phyloP scores from a whole-genome alignment of 768 basidiomycete species.

The Trametes cinnabarina region DNA sequence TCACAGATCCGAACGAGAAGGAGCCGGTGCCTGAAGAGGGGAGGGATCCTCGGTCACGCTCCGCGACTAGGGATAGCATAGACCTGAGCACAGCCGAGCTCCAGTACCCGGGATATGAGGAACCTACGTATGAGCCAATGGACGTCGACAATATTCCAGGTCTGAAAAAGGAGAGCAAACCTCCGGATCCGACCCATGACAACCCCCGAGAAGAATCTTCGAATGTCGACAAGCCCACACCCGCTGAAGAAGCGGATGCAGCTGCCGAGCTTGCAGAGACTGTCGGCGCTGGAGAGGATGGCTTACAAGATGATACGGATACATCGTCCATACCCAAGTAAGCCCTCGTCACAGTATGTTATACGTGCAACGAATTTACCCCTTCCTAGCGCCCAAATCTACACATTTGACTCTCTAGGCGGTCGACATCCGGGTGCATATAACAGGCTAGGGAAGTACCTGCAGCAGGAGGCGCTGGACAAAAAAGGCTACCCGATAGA shows the following conservation, averaged over 20 bases:
- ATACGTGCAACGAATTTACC: too few relatives aligned
- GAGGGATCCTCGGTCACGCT: neutral
- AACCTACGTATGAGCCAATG: slow-evolving; percentile 19
- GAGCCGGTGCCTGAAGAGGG: neutral
- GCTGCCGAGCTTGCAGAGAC: neutral
- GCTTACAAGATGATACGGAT: neutral
- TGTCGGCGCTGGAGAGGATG: neutral
- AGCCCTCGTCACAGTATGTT: neutral
- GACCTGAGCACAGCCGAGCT: slow-evolving; percentile 10
- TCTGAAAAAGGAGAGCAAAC: neutral
- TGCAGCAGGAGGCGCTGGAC: slow-evolving; percentile 73
- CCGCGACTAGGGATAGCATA: neutral
- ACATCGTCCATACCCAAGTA: neutral
- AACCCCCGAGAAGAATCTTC: neutral
- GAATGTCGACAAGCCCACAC: neutral
- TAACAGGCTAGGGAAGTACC: slow-evolving; percentile 62
- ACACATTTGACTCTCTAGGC: slow-evolving; percentile 89
- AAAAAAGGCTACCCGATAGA: slow-evolving; percentile 40
- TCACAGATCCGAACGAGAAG: neutral
- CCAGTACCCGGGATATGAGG: slow-evolving; percentile 19
- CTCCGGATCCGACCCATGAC: slow-evolving; percentile 3
- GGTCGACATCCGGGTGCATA: slow-evolving; percentile 63
- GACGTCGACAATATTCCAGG: slow-evolving; percentile 11
- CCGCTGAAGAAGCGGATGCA: neutral
- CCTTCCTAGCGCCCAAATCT: slow-evolving; percentile 64